Conservation (phyloP, 257 asterid genomes). For the Solanum sparsipilum region DNA sequence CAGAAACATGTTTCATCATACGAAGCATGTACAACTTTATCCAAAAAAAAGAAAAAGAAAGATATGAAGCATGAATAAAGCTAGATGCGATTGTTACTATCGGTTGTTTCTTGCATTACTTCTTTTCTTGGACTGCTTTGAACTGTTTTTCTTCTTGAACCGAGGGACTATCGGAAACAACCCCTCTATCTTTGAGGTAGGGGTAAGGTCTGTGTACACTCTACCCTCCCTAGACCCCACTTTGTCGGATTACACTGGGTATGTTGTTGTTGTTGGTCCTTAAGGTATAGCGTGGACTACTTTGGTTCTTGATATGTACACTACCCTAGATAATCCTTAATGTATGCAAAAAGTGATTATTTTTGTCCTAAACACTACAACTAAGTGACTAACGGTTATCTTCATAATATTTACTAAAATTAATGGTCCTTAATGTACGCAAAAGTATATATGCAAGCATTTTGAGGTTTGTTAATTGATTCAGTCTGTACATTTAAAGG, state of each 20-base stretch:
- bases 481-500: neutral
- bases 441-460: neutral
- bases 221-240: neutral
- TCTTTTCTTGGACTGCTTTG: neutral
- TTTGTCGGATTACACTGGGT: neutral
- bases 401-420: neutral
- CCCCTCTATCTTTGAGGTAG: neutral
- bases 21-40: slow-evolving; percentile 23
- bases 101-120: neutral
- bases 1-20: slow-evolving; percentile 7
- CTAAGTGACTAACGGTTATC: neutral
- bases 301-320: neutral
- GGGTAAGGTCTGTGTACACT: neutral
- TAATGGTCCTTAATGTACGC: neutral
- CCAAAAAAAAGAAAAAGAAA: neutral
- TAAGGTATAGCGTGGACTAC: neutral
- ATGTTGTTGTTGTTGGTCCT: neutral
- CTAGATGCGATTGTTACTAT: neutral
- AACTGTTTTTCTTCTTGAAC: neutral
- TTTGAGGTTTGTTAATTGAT: neutral
- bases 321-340: neutral
- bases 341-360: neutral
- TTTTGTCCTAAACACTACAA: neutral
- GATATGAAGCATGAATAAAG: neutral
- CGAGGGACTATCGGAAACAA: neutral